Percentiles rank a stretch among this genome's conserved stretches.
Conservation (phyloP, 441 rosid genomes). For the Erodium trifolium region DNA sequence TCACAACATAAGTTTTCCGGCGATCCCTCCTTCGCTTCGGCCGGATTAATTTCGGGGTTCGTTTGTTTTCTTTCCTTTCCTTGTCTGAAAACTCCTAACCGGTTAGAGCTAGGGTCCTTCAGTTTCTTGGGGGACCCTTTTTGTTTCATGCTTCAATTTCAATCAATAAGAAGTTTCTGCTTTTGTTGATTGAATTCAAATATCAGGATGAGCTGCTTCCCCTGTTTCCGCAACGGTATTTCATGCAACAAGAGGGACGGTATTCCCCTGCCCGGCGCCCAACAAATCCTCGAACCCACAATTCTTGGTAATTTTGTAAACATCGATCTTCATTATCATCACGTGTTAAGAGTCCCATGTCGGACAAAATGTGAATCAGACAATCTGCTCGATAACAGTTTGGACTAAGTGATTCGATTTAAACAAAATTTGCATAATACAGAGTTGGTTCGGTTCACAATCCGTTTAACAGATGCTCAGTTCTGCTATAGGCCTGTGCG, state of each 20-base stretch:
- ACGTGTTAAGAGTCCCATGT: too few relatives aligned
- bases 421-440: too few relatives aligned
- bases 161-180: not conserved
- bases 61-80: too few relatives aligned
- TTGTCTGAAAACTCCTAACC: not conserved
- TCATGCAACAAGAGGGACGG: not conserved
- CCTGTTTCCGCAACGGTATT: not conserved
- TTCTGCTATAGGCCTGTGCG: too few relatives aligned
- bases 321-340: too few relatives aligned
- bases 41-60: not conserved
- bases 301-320: too few relatives aligned
- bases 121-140: not conserved
- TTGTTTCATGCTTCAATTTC: not conserved
- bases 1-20: too few relatives aligned
- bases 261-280: not conserved
- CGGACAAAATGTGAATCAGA: too few relatives aligned
- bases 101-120: not conserved
- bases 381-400: too few relatives aligned
- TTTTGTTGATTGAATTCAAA: not conserved
- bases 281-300: not conserved
- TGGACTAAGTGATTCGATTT: too few relatives aligned
- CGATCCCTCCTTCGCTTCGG: not conserved
- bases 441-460: too few relatives aligned
- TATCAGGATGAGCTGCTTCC: not conserved
- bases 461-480: too few relatives aligned